Evolutionary conservation across 305 asterid species (phyloP), one percentile per base, ranked within the genome.

Genomic region (Fraxinus greggii): DNA sequence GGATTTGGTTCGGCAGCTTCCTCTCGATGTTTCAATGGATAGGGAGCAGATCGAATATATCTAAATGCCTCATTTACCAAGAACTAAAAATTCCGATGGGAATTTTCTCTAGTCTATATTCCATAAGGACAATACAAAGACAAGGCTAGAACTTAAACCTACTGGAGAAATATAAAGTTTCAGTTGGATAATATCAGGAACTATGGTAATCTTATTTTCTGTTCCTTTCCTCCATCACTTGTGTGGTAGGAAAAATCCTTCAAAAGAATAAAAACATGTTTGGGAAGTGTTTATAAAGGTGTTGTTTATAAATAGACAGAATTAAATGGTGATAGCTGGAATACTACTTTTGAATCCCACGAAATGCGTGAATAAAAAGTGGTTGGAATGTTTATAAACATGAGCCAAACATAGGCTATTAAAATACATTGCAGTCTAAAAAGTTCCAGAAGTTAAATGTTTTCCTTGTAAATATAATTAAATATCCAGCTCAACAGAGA

Each of bases 111-210:
- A 54, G 24, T 54, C 24, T 54, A n/a, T n/a, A 54, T 54, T n/a
- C 63, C 63, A 54, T 1, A n/a, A n/a, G 24, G 63, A 54, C 3
- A 54, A 54, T 54, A 54, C 24, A n/a, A 54, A 54, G 24, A n/a
- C 29, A 26, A 8, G 32, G 35, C 63, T 79, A 48, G 80, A 79
- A 33, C 72, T 65, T 65, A 77, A 40, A 75, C 51, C 40, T 45
- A 19, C 12, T 12, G 24, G 72, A 77, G 31, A 69, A 15, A 45
- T 12, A 69, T 7, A 82, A 42, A 76, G n/a, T 31, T 24, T 33
- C 67, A 1, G 9, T 54, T 32, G 36, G 65, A 74, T 74, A 23
- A 54, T 56, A 45, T 32, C 73, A 48, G 32, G 24, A n/a, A 51
- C 1, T 40, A 28, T 28, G 15, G 56, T 79, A 51, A 69, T 75